These are phyloP conservation scores for Astrocystis sublimbata DNA, from an alignment of 495 filamentous ascomycete species.

Conservation along the genomic window DNA sequence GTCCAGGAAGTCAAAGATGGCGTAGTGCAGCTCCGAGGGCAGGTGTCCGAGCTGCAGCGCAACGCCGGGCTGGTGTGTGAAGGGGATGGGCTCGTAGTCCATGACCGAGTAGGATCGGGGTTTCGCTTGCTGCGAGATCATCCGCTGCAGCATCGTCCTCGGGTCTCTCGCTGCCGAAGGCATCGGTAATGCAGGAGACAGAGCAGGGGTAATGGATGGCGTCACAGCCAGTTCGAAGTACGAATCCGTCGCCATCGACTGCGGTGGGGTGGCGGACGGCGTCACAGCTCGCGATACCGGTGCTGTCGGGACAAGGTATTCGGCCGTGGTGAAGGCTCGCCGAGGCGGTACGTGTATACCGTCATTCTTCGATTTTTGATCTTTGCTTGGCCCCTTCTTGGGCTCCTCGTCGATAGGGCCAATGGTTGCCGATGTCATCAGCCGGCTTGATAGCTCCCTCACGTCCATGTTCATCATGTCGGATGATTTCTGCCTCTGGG, in stretches of 20 bases:
- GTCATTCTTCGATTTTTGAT: not conserved
- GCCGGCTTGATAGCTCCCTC: constrained; percentile 3
- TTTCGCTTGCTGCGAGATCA: not conserved
- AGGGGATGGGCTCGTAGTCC: constrained; percentile 46
- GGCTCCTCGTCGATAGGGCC: not conserved
- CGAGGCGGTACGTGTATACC: constrained; percentile 15
- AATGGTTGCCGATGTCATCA: constrained; percentile 6
- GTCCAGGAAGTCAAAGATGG: constrained; percentile 56
- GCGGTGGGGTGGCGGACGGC: not conserved
- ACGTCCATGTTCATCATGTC: constrained; percentile 10
- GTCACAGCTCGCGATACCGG: constrained; percentile 13
- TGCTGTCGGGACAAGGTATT: constrained; percentile 17
- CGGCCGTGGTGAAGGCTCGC: constrained; percentile 17
- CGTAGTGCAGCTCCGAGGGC: constrained; percentile 58
- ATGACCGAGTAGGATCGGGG: constrained; percentile 49
- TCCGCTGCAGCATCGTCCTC: not conserved
- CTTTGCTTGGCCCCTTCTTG: not conserved
- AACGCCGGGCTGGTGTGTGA: constrained; percentile 38
- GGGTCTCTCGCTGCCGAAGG: not conserved
- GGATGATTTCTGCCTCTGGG: constrained; percentile 7
- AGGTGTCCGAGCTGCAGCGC: constrained; percentile 46
- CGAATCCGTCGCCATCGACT: constrained; percentile 9
- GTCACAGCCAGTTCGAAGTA: constrained; percentile 5
- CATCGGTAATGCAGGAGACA: not conserved
- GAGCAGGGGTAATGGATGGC: not conserved